A percentile compares a stretch with the other conserved stretches of the same genome.
These are phyloP conservation scores for Ceratobasidium sp. DNA, from an alignment of 1,284 basidiomycete genomes.

Conservation along the genomic window DNA sequence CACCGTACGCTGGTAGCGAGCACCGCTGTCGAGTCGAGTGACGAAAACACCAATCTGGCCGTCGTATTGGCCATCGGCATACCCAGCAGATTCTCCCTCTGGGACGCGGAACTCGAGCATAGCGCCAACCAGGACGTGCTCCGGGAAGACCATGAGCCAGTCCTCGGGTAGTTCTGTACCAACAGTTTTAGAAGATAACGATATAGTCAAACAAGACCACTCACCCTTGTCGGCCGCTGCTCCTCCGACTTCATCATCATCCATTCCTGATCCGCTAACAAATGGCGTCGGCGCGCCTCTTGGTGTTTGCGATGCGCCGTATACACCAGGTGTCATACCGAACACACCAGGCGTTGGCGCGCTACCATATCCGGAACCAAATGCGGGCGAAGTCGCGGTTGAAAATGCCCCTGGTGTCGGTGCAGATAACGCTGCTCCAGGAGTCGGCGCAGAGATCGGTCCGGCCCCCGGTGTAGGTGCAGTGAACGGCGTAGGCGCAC, in stretches of 20 bases:
- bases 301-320: conserved; percentile 57
- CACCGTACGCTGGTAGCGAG: conserved; percentile 29
- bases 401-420: conserved; percentile 57
- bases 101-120: conserved; percentile 42
- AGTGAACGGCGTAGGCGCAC: conserved; percentile 50
- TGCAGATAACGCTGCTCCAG: conserved; percentile 53
- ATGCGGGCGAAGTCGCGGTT: conserved; percentile 49
- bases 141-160: conserved; percentile 52
- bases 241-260: conserved; percentile 28
- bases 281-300: conserved; percentile 64
- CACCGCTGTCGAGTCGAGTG: conserved; percentile 35
- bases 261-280: conserved; percentile 28
- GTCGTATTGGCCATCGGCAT: conserved; percentile 26
- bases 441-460: conserved; percentile 54
- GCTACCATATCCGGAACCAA: conserved; percentile 49
- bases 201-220: neutral
- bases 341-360: conserved; percentile 64
- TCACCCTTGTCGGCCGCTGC: conserved; percentile 49
- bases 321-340: conserved; percentile 60
- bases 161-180: conserved; percentile 56
- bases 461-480: conserved; percentile 48
- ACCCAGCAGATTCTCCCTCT: conserved; percentile 38
- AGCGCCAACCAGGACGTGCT: conserved; percentile 33
- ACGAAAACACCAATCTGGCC: conserved; percentile 30
- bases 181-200: too few relatives aligned